A percentile compares a stretch with the other conserved stretches of the same genome.
phyloP scores from a whole-genome alignment of 352 stramenopile genomes.

The Pythium pectinolyticum region DNA sequence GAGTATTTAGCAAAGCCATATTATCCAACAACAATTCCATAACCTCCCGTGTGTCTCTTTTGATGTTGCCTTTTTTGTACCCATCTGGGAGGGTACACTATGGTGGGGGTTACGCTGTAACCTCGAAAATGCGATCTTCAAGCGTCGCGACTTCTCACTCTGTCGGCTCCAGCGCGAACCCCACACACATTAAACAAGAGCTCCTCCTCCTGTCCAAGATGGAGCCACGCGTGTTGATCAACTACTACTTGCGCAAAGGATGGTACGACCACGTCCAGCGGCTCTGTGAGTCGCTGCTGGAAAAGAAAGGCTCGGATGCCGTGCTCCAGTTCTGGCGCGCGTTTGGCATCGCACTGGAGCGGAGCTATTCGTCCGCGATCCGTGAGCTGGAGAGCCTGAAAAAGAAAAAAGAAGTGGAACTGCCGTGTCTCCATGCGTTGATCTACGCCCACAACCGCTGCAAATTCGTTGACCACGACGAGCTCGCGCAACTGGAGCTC shows the following conservation, averaged over 20 bases:
- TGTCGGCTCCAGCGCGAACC: not conserved
- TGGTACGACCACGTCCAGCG: slow-evolving; percentile 87
- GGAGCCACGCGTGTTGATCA: slow-evolving; percentile 74
- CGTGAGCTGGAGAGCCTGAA: slow-evolving; percentile 84
- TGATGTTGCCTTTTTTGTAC: not conserved
- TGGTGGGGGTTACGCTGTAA: not conserved
- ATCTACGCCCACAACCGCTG: slow-evolving; percentile 76
- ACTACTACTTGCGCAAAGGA: slow-evolving; percentile 88
- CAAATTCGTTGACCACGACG: slow-evolving; percentile 78
- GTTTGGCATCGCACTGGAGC: slow-evolving; percentile 78
- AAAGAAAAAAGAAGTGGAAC: slow-evolving; percentile 73
- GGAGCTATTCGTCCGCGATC: slow-evolving; percentile 79
- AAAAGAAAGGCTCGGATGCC: slow-evolving; percentile 81
- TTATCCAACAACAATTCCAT: no score
- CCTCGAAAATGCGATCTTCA: slow-evolving; percentile 4
- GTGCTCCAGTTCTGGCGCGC: slow-evolving; percentile 86
- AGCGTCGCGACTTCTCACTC: slow-evolving; percentile 26
- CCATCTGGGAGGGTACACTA: not conserved
- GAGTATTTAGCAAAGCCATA: no score
- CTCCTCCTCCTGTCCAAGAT: no score
- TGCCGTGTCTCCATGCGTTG: slow-evolving; percentile 76
- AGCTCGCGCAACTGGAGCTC: slow-evolving; percentile 75
- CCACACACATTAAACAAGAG: no score
- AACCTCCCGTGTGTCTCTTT: no score
- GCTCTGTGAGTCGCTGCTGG: slow-evolving; percentile 75